Evolutionary conservation across 495 filamentous ascomycete species (phyloP).

Genomic region (Mycothermus thermophilus): DNA sequence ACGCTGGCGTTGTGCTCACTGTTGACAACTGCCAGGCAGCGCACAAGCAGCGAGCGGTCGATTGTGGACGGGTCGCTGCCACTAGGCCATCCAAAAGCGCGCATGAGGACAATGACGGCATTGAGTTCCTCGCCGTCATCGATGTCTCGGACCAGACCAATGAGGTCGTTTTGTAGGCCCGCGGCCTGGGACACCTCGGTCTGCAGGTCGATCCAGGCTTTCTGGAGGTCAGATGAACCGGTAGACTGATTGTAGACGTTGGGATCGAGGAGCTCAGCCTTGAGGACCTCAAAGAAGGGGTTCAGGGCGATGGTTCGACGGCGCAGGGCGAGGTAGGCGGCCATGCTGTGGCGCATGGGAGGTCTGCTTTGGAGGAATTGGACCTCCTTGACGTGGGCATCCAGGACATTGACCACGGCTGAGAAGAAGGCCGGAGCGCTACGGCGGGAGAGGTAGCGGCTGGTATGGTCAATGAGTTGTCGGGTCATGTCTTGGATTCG

Average conservation of each 20-base stretch:
- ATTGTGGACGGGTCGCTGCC: background rate
- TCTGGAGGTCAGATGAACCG: background rate
- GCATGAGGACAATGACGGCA: constrained; percentile 10
- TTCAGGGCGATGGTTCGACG: constrained; percentile 10
- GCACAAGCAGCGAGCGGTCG: background rate
- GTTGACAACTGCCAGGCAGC: constrained; percentile 2
- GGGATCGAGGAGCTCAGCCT: constrained; percentile 3
- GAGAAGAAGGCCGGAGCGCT: constrained; percentile 4
- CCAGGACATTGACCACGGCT: constrained; percentile 2
- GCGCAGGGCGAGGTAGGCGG: constrained; percentile 9
- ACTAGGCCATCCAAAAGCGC: background rate
- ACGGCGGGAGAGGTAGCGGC: background rate
- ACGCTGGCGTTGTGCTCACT: constrained; percentile 8
- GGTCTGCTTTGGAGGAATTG: constrained; percentile 4
- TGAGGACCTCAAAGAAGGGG: constrained; percentile 15
- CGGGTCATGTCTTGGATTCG: background rate
- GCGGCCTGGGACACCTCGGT: constrained; percentile 4
- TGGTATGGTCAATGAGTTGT: constrained; percentile 1
- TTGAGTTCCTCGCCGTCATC: constrained; percentile 12
- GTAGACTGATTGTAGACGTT: too few species aligned
- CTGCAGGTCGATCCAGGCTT: constrained; percentile 4
- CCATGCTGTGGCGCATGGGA: constrained; percentile 1
- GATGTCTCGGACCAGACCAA: constrained; percentile 10
- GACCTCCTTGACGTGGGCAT: constrained; percentile 10
- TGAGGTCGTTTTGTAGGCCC: constrained; percentile 13